phyloP scores from a whole-genome alignment of 352 stramenopile species.

The Pelagophyceae sp. region DNA sequence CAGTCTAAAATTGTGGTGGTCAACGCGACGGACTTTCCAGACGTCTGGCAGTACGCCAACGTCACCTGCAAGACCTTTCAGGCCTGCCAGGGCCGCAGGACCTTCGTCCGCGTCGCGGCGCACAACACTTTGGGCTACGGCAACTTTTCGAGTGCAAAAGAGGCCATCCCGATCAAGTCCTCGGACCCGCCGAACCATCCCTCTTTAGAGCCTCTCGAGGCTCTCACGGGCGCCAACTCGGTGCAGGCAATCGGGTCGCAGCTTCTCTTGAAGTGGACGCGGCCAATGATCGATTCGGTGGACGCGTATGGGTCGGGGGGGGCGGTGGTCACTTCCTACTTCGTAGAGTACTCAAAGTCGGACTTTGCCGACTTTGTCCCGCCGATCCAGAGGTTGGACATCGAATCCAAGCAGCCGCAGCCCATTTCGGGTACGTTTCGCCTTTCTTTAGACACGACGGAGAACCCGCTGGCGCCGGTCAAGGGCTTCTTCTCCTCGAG shows the following conservation, averaged over 20 bases:
- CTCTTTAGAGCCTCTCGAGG: constrained; percentile 29
- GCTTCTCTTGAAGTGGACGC: background rate
- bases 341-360: constrained; percentile 81
- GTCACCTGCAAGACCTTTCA: background rate
- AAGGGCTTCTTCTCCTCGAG: constrained; percentile 25
- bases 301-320: constrained; percentile 74
- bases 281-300: constrained; percentile 23
- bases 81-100: constrained; percentile 29
- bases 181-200: constrained; percentile 70
- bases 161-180: constrained; percentile 66
- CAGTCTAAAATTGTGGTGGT: background rate
- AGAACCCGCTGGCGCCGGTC: constrained; percentile 16
- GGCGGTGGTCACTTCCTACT: constrained; percentile 65
- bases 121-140: constrained; percentile 84
- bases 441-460: constrained; percentile 40
- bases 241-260: constrained; percentile 6
- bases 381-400: constrained; percentile 59
- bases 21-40: background rate
- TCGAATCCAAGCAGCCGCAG: constrained; percentile 22
- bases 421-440: constrained; percentile 30
- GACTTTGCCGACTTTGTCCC: constrained; percentile 55
- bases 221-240: background rate
- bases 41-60: background rate
- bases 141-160: constrained; percentile 49
- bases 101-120: constrained; percentile 74